These are phyloP conservation scores for Trichoderma afroharzianum DNA, from an alignment of 2,329 filamentous ascomycete species.

Conservation along the genomic window DNA sequence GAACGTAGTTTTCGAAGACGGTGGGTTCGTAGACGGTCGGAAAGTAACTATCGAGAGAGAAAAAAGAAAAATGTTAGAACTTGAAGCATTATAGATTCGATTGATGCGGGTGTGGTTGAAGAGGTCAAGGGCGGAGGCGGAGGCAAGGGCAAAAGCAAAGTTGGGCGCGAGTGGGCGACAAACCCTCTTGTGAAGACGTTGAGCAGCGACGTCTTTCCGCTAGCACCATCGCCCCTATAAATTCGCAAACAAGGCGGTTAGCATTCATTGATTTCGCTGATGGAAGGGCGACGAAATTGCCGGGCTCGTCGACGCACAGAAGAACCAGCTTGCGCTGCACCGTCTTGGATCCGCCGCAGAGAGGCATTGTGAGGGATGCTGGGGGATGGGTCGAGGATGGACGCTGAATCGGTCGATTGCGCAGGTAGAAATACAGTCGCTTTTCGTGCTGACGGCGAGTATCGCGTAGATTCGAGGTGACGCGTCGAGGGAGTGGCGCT, in stretches of 20 bases:
- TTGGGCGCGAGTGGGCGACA: constrained; percentile 30
- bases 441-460: background rate
- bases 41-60: constrained; percentile 66
- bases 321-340: constrained; percentile 96
- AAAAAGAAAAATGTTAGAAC: background rate
- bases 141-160: background rate
- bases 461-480: background rate
- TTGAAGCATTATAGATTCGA: background rate
- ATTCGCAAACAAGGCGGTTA: background rate
- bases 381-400: background rate
- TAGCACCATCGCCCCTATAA: constrained; percentile 84
- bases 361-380: constrained; percentile 23
- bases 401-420: background rate
- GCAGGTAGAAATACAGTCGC: background rate
- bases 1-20: constrained; percentile 98
- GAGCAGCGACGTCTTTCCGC: constrained; percentile 92
- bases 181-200: constrained; percentile 99
- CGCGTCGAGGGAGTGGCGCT: constrained; percentile 1
- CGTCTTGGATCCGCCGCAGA: constrained; percentile 72
- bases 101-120: background rate
- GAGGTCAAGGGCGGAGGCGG: background rate
- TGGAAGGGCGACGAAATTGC: background rate
- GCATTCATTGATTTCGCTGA: background rate
- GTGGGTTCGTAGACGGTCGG: constrained; percentile 98
- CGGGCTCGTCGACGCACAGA: constrained; percentile 52